Evolutionary conservation across 352 stramenopile species (phyloP).

Genomic region (Globisporangium spinosum): DNA sequence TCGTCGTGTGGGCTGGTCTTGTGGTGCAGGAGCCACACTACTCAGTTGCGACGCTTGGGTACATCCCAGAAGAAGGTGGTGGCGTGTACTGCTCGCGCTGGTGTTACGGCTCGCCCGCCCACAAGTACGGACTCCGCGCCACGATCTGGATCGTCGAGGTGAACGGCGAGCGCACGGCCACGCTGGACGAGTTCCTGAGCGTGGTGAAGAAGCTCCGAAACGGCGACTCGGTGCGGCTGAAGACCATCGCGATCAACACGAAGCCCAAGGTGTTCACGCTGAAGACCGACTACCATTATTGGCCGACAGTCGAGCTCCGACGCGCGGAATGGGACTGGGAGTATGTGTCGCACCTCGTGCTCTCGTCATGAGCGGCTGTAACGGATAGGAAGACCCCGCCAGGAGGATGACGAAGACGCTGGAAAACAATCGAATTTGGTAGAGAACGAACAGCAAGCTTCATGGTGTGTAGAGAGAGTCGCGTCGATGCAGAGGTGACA

Average conservation of each 20-base stretch:
- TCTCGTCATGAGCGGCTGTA: neutral
- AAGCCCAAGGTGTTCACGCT: slow-evolving; percentile 89
- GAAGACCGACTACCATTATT: slow-evolving; percentile 91
- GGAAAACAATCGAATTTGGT: neutral
- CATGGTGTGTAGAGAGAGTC: neutral
- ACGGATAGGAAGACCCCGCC: neutral
- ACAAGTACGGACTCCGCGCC: slow-evolving; percentile 88
- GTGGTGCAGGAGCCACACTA: slow-evolving; percentile 91
- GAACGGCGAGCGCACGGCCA: slow-evolving; percentile 77
- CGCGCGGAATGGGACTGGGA: slow-evolving; percentile 66
- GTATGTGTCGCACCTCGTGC: slow-evolving; percentile 50
- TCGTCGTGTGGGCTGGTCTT: slow-evolving; percentile 89
- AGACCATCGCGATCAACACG: slow-evolving; percentile 89
- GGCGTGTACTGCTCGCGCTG: slow-evolving; percentile 89
- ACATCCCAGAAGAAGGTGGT: slow-evolving; percentile 81
- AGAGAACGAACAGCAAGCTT: neutral
- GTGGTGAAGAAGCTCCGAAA: slow-evolving; percentile 81
- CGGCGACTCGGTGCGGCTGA: slow-evolving; percentile 82
- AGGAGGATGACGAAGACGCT: neutral
- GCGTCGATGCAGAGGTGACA: neutral
- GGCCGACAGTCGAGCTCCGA: slow-evolving; percentile 83
- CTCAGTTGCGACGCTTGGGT: slow-evolving; percentile 77
- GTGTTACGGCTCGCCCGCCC: slow-evolving; percentile 88
- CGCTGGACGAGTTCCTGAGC: slow-evolving; percentile 81
- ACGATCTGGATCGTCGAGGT: slow-evolving; percentile 92